Percentiles rank a stretch among this genome's conserved stretches.
These are phyloP conservation scores for Saksenaea oblongispora DNA, from an alignment of 371 early-diverging fungal genomes.

Conservation along the genomic window DNA sequence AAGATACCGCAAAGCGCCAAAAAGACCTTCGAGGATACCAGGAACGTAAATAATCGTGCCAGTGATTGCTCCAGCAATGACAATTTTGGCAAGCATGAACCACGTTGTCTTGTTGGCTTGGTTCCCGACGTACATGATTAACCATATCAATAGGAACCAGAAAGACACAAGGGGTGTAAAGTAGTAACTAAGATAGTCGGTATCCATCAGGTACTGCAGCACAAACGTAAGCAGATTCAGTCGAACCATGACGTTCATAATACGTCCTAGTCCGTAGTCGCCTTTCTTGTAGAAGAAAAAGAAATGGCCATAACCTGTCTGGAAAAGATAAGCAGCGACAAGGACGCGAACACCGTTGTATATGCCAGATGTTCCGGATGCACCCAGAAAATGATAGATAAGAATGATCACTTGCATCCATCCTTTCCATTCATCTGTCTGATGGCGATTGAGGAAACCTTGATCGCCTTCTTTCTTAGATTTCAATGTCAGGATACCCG, in stretches of 20 bases:
- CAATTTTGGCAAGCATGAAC: conserved; percentile 56
- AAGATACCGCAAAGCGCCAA: conserved; percentile 34
- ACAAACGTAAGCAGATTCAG: conserved; percentile 69
- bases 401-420: conserved; percentile 84
- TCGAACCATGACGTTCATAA: conserved; percentile 64
- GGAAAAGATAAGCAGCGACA: conserved; percentile 77
- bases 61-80: conserved; percentile 36
- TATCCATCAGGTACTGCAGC: conserved; percentile 67
- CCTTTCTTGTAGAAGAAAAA: conserved; percentile 68
- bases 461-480: conserved; percentile 46
- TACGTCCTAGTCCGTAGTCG: conserved; percentile 63
- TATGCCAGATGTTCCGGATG: conserved; percentile 60
- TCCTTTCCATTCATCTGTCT: conserved; percentile 87
- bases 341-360: conserved; percentile 72
- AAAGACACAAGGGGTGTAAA: conserved; percentile 74
- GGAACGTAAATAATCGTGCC: conserved; percentile 41
- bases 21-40: conserved; percentile 41
- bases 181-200: conserved; percentile 72
- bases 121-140: conserved; percentile 60
- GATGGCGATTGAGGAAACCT: conserved; percentile 67
- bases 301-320: conserved; percentile 83
- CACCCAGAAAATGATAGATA: conserved; percentile 73
- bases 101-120: conserved; percentile 41
- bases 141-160: conserved; percentile 71
- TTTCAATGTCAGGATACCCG: conserved; percentile 42